A percentile compares a stretch with the other conserved stretches of the same genome.
These are phyloP conservation scores for Lasiodiplodia hormozganensis DNA, from an alignment of 2,329 filamentous ascomycete species.

Conservation along the genomic window DNA sequence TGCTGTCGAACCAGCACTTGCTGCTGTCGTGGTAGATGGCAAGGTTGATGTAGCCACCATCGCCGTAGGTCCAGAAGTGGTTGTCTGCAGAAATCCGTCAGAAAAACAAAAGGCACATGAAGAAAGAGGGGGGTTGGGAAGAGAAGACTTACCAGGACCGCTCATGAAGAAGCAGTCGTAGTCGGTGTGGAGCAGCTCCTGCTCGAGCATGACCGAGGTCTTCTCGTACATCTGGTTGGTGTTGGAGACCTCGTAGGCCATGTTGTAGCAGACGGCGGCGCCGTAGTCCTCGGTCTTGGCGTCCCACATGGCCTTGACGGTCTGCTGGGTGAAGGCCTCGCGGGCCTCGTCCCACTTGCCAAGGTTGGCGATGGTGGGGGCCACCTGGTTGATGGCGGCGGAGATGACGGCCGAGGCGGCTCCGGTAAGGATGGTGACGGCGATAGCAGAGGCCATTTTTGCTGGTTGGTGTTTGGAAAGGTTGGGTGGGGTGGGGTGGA, in stretches of 20 bases:
- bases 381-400: constrained; percentile 26
- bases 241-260: constrained; percentile 28
- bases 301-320: constrained; percentile 25
- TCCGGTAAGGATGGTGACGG: constrained; percentile 27
- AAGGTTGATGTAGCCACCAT: constrained; percentile 28
- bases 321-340: constrained; percentile 26
- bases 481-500: neutral
- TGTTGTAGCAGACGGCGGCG: constrained; percentile 29
- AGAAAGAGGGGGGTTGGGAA: too few relatives aligned
- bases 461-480: neutral
- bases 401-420: constrained; percentile 21
- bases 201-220: constrained; percentile 16
- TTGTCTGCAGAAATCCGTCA: constrained; percentile 9
- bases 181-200: constrained; percentile 21
- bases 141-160: constrained; percentile 16
- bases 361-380: constrained; percentile 21
- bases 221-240: constrained; percentile 24
- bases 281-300: constrained; percentile 12
- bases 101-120: neutral
- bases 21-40: constrained; percentile 25
- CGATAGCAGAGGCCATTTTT: constrained; percentile 23
- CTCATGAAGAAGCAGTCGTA: constrained; percentile 29
- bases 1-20: constrained; percentile 25
- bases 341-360: constrained; percentile 24
- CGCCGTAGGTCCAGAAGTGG: constrained; percentile 27